These are phyloP conservation scores for Trichoderma citrinoviride DNA, from an alignment of 2,329 filamentous ascomycete genomes.

Conservation along the genomic window DNA sequence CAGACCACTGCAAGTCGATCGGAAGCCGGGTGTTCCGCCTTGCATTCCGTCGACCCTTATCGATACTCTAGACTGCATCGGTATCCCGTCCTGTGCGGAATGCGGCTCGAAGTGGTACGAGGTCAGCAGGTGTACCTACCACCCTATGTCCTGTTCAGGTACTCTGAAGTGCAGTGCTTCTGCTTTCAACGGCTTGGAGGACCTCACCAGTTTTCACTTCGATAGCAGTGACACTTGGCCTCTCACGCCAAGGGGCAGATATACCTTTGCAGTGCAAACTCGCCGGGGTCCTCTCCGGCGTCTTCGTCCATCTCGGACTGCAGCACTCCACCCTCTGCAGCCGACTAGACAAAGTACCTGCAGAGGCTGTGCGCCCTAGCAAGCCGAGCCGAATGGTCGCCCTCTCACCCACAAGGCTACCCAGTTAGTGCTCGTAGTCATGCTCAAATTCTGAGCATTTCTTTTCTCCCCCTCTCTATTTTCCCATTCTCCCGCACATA, in stretches of 20 bases:
- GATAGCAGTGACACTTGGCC: too few relatives aligned
- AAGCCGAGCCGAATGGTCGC: conserved; percentile 3
- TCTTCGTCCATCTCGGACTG: background rate
- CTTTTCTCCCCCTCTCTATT: background rate
- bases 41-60: background rate
- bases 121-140: too few relatives aligned
- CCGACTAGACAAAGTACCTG: background rate
- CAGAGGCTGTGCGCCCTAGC: conserved; percentile 14
- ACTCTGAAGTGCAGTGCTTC: too few relatives aligned
- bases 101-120: too few relatives aligned
- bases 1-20: conserved; percentile 7
- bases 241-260: too few relatives aligned
- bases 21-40: background rate
- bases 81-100: background rate
- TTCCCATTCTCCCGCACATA: background rate
- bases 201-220: too few relatives aligned
- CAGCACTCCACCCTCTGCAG: background rate
- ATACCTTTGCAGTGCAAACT: background rate
- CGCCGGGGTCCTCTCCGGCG: background rate
- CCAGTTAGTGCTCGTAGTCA: too few relatives aligned
- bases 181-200: too few relatives aligned
- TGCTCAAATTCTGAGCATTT: background rate
- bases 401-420: background rate
- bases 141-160: too few relatives aligned
- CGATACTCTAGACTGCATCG: background rate